Conservation (phyloP, 1,139 yeast species). For the Suhomyces anneliseae region DNA sequence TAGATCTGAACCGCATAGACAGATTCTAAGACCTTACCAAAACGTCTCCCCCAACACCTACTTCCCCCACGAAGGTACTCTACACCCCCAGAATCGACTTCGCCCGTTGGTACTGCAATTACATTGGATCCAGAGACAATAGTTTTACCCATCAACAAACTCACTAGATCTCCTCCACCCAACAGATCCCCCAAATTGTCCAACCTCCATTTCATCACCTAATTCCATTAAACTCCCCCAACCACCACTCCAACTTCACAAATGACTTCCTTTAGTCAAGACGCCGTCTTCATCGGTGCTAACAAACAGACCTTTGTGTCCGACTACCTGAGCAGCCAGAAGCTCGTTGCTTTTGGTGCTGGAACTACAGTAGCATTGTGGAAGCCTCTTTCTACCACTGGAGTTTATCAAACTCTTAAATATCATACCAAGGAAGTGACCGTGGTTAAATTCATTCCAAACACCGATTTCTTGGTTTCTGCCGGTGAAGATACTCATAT, state of each 20-base stretch:
- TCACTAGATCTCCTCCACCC: not conserved
- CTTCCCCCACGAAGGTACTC: no score
- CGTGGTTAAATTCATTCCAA: slow-evolving; percentile 57
- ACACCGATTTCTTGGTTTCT: slow-evolving; percentile 50
- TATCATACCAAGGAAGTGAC: slow-evolving; percentile 59
- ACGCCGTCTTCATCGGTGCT: slow-evolving; percentile 76
- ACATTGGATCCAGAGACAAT: no score
- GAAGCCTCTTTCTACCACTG: slow-evolving; percentile 53
- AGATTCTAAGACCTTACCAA: not conserved
- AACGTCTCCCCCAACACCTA: no score
- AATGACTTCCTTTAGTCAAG: slow-evolving; percentile 24
- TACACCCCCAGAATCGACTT: no score
- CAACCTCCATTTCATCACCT: no score
- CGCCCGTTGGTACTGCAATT: no score
- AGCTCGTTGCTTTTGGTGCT: slow-evolving; percentile 74
- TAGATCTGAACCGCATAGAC: not conserved
- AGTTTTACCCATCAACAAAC: no score
- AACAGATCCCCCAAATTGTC: no score
- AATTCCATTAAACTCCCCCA: not conserved
- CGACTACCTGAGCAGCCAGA: slow-evolving; percentile 45
- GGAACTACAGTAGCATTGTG: slow-evolving; percentile 72
- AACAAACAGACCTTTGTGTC: slow-evolving; percentile 71
- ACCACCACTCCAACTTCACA: not conserved
- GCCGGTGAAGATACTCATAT: slow-evolving; percentile 66
- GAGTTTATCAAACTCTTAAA: slow-evolving; percentile 57